Conservation (phyloP, 495 filamentous ascomycete species). For the Echria macrotheca region DNA sequence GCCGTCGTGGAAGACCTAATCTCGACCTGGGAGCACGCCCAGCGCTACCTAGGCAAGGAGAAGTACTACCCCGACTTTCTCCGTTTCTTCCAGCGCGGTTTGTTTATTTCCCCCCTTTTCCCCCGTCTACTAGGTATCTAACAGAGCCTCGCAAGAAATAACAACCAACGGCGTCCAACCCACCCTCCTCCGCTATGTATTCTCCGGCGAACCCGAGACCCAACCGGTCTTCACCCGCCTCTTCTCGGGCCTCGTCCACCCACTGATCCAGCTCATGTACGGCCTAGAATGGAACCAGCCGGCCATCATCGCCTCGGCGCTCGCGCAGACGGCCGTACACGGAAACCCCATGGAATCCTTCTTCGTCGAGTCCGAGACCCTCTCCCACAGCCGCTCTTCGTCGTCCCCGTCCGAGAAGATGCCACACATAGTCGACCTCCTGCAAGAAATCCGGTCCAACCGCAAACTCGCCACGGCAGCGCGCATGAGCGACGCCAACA, state of each 20-base stretch:
- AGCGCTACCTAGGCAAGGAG: constrained; percentile 41
- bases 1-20: constrained; percentile 46
- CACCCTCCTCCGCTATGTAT: constrained; percentile 60
- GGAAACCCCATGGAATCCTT: constrained; percentile 42
- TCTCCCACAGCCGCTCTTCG: no score
- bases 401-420: no score
- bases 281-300: constrained; percentile 76
- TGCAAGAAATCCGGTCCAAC: constrained; percentile 29
- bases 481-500: constrained; percentile 51
- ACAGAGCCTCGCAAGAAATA: no score
- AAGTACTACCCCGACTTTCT: constrained; percentile 64
- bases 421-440: neutral
- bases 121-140: no score
- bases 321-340: constrained; percentile 70
- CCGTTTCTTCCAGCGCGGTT: constrained; percentile 59
- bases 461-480: constrained; percentile 48
- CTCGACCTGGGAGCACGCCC: constrained; percentile 47
- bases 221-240: no score
- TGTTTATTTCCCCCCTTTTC: no score
- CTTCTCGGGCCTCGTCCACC: constrained; percentile 63
- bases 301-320: constrained; percentile 72
- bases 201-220: constrained; percentile 47
- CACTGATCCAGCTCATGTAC: constrained; percentile 79
- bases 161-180: constrained; percentile 51
- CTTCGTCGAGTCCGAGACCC: constrained; percentile 48